Evolutionary conservation across 2,329 filamentous ascomycete genomes (phyloP), one percentile per base, ranked within the genome.

Genomic region (Fusarium secorum): DNA sequence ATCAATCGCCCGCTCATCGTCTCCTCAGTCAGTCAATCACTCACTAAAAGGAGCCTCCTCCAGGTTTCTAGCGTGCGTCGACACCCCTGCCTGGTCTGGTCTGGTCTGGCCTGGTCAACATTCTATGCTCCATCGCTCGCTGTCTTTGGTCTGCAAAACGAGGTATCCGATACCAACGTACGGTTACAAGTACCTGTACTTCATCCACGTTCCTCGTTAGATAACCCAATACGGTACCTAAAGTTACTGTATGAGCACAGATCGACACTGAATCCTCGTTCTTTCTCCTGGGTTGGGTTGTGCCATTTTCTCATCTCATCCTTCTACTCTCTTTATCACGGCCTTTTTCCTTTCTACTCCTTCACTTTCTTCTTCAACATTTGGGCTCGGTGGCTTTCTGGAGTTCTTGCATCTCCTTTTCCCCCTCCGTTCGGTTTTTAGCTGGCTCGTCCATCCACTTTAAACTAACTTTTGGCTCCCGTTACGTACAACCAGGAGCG

Each of bases 401-500:
- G 69, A 62, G 68, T 71, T 73, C 33, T 60, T 52, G 67, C 46
- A 28, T 60, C 58, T 55, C 44, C 48, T 30, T 42, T 26, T 24
- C 53, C 41, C 51, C 49, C 53, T 67, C 32, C 39, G 20, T 41
- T 53, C 38, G 55, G 36, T 55, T 58, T 58, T 46, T 39, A 49
- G 54, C 54, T 61, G 68, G 60, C 38, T 65, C 49, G 38, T 60
- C 57, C 59, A 57, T 52, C 60, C 42, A 66, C 64, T 60, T 64
- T 41, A 32, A 68, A 65, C 57, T 55, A 64, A 63, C 66, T 54
- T 66, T 75, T 72, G 68, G 70, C 63, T 74, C 71, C 63, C 70
- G 63, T 62, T 64, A 55, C 53, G 39, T 56, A 35, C 53, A 13
- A 56, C 53, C 46, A 45, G 28, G 63, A 72, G 67, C 59, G 63